phyloP scores from a whole-genome alignment of 495 filamentous ascomycete species.

The Daldinia vernicosa region DNA sequence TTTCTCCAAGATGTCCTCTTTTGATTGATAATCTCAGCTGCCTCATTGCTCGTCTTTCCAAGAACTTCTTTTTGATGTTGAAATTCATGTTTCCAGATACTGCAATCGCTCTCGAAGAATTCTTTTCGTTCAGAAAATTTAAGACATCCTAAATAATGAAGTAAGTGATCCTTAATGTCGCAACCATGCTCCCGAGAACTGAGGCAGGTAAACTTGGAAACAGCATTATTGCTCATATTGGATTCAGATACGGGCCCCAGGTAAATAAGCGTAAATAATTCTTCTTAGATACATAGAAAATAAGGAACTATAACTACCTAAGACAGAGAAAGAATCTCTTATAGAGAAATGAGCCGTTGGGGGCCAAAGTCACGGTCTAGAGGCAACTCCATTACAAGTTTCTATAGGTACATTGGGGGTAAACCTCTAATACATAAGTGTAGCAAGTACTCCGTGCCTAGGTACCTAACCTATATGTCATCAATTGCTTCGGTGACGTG shows the following conservation, averaged over 20 bases:
- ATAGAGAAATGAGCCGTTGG: no score
- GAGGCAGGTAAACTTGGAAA: conserved; percentile 1
- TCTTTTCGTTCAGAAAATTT: conserved; percentile 33
- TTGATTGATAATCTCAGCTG: conserved; percentile 20
- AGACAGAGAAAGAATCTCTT: no score
- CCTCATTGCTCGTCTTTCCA: not conserved
- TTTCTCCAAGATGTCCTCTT: conserved; percentile 34
- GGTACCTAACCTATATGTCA: no score
- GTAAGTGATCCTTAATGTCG: conserved; percentile 43
- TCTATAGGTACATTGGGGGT: no score
- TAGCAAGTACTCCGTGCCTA: not conserved
- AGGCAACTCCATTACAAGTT: no score
- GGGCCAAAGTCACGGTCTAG: no score
- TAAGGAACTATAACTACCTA: no score
- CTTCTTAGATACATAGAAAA: no score
- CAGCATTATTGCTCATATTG: not conserved
- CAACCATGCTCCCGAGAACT: conserved; percentile 24
- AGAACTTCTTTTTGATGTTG: conserved; percentile 6
- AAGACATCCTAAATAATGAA: conserved; percentile 50
- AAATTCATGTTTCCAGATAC: conserved; percentile 37
- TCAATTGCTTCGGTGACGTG: not conserved
- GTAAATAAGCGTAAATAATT: no score
- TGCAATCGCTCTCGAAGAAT: conserved; percentile 29
- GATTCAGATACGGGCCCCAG: no score
- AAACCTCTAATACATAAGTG: no score